Percentiles rank a stretch among this genome's conserved stretches.
Conservation (phyloP, 1,284 basidiomycete genomes). For the Fomitopsis betulina region DNA sequence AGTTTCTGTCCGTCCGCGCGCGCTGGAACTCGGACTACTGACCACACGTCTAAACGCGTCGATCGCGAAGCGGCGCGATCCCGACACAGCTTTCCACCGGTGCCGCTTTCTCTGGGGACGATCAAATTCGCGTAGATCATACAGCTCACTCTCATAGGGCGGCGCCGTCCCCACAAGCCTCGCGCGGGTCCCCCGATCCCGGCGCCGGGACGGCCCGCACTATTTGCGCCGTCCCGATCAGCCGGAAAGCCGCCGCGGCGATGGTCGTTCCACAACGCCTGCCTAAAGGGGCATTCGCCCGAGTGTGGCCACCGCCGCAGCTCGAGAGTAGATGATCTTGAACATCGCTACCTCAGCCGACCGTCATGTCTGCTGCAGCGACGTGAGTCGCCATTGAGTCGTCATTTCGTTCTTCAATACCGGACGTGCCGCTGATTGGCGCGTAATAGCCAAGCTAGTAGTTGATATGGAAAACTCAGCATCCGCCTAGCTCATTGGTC, state of each 20-base stretch:
- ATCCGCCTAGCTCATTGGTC: no score
- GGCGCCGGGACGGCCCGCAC: neutral
- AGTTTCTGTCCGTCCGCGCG: no score
- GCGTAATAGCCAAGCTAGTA: no score
- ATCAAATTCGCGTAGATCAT: neutral
- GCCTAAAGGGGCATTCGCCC: neutral
- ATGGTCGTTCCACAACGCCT: conserved; percentile 3
- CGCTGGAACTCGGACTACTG: neutral
- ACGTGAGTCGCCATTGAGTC: no score
- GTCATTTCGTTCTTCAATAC: no score
- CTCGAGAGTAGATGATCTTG: no score
- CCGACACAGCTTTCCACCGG: neutral
- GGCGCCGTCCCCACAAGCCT: neutral
- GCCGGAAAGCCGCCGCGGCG: no score
- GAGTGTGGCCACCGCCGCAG: no score
- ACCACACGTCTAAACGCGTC: neutral
- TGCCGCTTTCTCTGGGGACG: neutral
- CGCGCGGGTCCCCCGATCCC: neutral
- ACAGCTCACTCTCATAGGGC: neutral
- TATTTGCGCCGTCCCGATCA: neutral
- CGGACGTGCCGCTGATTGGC: no score
- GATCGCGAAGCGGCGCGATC: neutral
- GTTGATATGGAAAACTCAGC: no score
- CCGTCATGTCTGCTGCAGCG: no score
- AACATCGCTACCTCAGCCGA: no score